Conservation (phyloP, 2,329 filamentous ascomycete species). For the Teratosphaeriaceae sp. region DNA sequence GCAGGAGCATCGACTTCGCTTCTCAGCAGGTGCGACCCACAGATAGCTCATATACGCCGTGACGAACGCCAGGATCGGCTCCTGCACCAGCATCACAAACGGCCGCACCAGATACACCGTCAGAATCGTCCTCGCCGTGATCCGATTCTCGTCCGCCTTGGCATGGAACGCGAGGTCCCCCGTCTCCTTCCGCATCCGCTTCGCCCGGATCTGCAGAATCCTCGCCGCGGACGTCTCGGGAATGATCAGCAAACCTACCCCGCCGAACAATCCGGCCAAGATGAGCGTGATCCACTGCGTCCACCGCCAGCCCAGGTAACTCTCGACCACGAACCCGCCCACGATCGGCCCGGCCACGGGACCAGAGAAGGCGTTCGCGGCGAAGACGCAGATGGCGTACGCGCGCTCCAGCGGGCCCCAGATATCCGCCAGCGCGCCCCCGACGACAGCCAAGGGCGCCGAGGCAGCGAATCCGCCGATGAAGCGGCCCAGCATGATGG, state of each 20-base stretch:
- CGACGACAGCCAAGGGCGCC: conserved; percentile 43
- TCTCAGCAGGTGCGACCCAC: too few relatives aligned
- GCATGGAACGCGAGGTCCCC: conserved; percentile 42
- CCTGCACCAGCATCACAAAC: conserved; percentile 22
- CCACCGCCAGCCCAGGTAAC: conserved; percentile 24
- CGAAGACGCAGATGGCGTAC: conserved; percentile 19
- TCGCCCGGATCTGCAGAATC: conserved; percentile 44
- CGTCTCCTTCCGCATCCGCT: conserved; percentile 42
- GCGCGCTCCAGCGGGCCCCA: conserved; percentile 20
- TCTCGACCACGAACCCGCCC: conserved; percentile 23
- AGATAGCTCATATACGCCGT: conserved; percentile 21
- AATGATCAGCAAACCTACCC: conserved; percentile 39
- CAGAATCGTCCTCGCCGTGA: conserved; percentile 27
- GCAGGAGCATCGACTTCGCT: too few relatives aligned
- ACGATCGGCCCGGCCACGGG: conserved; percentile 21
- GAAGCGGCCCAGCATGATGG: conserved; percentile 50
- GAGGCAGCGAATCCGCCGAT: conserved; percentile 44
- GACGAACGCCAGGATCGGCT: conserved; percentile 24
- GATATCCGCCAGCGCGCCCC: conserved; percentile 21
- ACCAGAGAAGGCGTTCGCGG: conserved; percentile 19
- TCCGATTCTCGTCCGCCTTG: conserved; percentile 37
- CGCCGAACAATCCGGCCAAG: conserved; percentile 37
- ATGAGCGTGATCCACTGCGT: conserved; percentile 28
- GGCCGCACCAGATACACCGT: conserved; percentile 22
- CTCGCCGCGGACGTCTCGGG: conserved; percentile 46